Base-by-base conservation (phyloP, 768 basidiomycete genomes). In the Pisolithus albus region DNA sequence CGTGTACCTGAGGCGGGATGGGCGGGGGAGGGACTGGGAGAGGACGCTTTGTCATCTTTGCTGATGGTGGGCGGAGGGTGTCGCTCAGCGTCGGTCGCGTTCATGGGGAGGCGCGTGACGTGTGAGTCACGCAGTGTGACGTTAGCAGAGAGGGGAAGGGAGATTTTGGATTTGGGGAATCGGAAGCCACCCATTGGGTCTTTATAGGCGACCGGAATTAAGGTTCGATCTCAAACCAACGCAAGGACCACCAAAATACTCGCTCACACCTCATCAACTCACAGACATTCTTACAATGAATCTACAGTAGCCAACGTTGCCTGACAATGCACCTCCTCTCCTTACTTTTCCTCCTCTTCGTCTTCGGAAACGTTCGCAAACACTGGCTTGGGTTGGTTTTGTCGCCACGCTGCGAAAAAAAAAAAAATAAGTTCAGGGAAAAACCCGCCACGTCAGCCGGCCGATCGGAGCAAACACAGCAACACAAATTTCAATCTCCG, bases 301-400 rank as follows among this genome's bases (percentile, higher is more conserved):
- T 41, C 45, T 43, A 40, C 40, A 57, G 47, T 24, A 46, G 40
- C 51, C 41, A 54, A 40, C 42, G 15, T 34, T 24, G 49, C 15
- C 41, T 18, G 15, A 51, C 11, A 18, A 52, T 13, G 2, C 47
- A 26, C 9, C 54, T 51, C 62, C 62, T 70, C 57, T 43, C 72
- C 66, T 61, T 80, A 77, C 55, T 78, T 74, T 41, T 83, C 79
- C 52, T 79, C 75, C 54, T 83, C 80, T 57, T 80, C 76, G 49
- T 78, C 73, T 59, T 78, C 73, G 56, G 76, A 73, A 51, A 67
- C 78, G 53, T 81, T 72, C 46, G 83, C 80, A 65, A 94, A 94
- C 53, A 95, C 88, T 0, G 92, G 81, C 66, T 83, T 82, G 50
- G 92, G 91, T 65, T 94, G 91, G 70, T 86, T 92, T 61, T 74